Percentiles rank a stretch among this genome's conserved stretches.
Conservation (phyloP, 2,329 filamentous ascomycete species). For the Penicillium paneum region DNA sequence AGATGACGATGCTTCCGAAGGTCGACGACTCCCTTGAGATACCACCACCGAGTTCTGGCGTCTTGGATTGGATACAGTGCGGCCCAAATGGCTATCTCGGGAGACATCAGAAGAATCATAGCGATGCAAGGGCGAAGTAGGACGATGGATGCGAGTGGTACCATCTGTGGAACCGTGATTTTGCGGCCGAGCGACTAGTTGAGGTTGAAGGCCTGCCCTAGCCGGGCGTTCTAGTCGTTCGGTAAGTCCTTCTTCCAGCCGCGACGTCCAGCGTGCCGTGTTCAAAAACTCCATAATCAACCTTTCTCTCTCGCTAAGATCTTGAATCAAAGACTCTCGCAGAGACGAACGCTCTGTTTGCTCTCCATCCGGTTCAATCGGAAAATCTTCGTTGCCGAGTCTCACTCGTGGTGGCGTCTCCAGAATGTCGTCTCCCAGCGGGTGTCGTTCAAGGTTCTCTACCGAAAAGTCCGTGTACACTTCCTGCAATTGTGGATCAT, state of each 20-base stretch:
- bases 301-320: slow-evolving; percentile 43
- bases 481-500: slow-evolving; percentile 34
- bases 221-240: slow-evolving; percentile 31
- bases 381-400: slow-evolving; percentile 25
- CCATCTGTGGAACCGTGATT: slow-evolving; percentile 31
- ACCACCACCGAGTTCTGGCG: slow-evolving; percentile 42
- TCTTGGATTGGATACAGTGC: slow-evolving; percentile 31
- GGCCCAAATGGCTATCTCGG: slow-evolving; percentile 32
- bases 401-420: slow-evolving; percentile 24
- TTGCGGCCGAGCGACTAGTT: slow-evolving; percentile 27
- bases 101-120: slow-evolving; percentile 31
- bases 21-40: slow-evolving; percentile 34
- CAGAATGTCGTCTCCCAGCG: slow-evolving; percentile 25
- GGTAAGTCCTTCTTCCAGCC: slow-evolving; percentile 30
- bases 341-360: slow-evolving; percentile 28
- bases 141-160: slow-evolving; percentile 30
- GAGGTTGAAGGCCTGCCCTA: slow-evolving; percentile 29
- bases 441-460: slow-evolving; percentile 25
- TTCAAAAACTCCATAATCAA: slow-evolving; percentile 45
- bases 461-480: slow-evolving; percentile 32
- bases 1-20: slow-evolving; percentile 23
- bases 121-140: slow-evolving; percentile 33
- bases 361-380: slow-evolving; percentile 18
- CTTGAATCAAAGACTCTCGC: slow-evolving; percentile 38
- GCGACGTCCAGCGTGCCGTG: slow-evolving; percentile 39